Evolutionary conservation across 345 rosid genomes (phyloP).

Genomic region (Erysimum cheiranthoides): DNA sequence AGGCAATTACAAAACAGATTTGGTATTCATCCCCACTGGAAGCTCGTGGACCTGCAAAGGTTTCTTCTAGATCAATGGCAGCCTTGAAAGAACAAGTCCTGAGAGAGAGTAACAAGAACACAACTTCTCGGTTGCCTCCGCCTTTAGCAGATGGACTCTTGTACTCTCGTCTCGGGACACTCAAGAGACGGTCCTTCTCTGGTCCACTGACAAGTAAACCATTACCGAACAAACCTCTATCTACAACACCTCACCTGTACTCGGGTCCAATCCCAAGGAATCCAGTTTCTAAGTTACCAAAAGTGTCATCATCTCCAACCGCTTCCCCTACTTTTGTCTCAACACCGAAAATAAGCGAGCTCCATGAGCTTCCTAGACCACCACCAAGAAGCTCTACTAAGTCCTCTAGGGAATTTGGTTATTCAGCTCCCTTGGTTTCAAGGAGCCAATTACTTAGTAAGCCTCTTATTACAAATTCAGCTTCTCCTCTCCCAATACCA

Average conservation of each 20-base stretch:
- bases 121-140: conserved; percentile 59
- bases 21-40: conserved; percentile 88
- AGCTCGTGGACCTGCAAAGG: conserved; percentile 53
- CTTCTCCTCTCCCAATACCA: conserved; percentile 83
- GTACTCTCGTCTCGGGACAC: conserved; percentile 58
- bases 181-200: conserved; percentile 76
- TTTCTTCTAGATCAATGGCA: conserved; percentile 48
- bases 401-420: conserved; percentile 60
- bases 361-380: conserved; percentile 99
- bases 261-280: conserved; percentile 77
- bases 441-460: conserved; percentile 58
- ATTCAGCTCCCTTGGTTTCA: conserved; percentile 79
- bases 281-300: conserved; percentile 58
- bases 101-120: conserved; percentile 66
- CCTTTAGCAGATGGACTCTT: conserved; percentile 63
- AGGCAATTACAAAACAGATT: conserved; percentile 51
- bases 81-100: conserved; percentile 47
- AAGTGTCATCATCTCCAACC: conserved; percentile 58
- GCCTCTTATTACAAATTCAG: conserved; percentile 46
- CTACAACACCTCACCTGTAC: conserved; percentile 55
- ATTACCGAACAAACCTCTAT: conserved; percentile 51
- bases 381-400: conserved; percentile 59
- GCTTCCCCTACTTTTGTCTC: conserved; percentile 74
- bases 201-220: conserved; percentile 73
- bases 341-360: conserved; percentile 92